Evolutionary conservation across 2,329 filamentous ascomycete species (phyloP).

Genomic region (Fusarium tupiense): DNA sequence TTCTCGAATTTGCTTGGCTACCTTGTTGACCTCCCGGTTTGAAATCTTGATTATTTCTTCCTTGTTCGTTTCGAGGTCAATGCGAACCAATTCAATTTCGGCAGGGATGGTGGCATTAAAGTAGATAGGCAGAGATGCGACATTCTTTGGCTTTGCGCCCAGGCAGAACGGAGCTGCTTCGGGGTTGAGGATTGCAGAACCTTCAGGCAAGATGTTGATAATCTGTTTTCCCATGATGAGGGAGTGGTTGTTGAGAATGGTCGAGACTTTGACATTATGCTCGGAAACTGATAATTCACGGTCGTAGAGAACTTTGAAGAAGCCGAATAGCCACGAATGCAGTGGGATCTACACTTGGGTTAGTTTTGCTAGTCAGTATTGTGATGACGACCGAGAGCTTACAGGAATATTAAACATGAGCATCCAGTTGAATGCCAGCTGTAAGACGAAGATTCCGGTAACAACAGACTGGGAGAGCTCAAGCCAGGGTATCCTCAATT

Average conservation of each 20-base stretch:
- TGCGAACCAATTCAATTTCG: constrained; percentile 86
- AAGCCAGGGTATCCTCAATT: constrained; percentile 93
- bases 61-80: constrained; percentile 82
- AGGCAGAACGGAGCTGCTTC: constrained; percentile 84
- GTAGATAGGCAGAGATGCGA: constrained; percentile 79
- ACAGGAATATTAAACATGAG: constrained; percentile 93
- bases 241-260: constrained; percentile 89
- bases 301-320: constrained; percentile 87
- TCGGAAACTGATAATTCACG: constrained; percentile 95
- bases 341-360: constrained; percentile 69
- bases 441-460: constrained; percentile 74
- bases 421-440: constrained; percentile 81
- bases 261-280: constrained; percentile 86
- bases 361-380: constrained; percentile 2
- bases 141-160: constrained; percentile 66
- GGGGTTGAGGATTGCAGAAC: constrained; percentile 90
- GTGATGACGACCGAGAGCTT: constrained; percentile 44
- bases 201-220: constrained; percentile 96
- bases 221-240: constrained; percentile 96
- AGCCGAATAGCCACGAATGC: constrained; percentile 74
- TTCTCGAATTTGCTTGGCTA: constrained; percentile 74
- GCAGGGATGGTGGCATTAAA: constrained; percentile 95
- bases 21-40: constrained; percentile 76
- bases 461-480: constrained; percentile 85
- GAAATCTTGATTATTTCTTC: constrained; percentile 84